phyloP scores from a whole-genome alignment of 305 asterid genomes.

The Solanum aculeatissimum region DNA sequence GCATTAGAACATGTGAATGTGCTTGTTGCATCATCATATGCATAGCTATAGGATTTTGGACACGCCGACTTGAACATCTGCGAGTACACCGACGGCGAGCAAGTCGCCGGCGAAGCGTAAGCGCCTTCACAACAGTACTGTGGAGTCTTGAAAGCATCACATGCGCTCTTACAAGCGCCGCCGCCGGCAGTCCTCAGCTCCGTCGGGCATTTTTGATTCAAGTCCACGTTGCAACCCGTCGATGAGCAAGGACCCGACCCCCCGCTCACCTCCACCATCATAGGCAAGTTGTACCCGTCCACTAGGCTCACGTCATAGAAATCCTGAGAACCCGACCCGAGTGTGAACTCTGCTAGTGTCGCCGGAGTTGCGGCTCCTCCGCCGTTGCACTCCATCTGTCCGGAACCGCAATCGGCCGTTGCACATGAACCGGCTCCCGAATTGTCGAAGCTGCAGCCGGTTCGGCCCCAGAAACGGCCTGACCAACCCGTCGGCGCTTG shows the following conservation, averaged over 20 bases:
- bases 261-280: slow-evolving; percentile 38
- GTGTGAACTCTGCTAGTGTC: slow-evolving; percentile 55
- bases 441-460: slow-evolving; percentile 51
- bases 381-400: slow-evolving; percentile 31
- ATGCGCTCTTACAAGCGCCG: slow-evolving; percentile 67
- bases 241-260: slow-evolving; percentile 49
- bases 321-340: slow-evolving; percentile 52
- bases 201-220: slow-evolving; percentile 44
- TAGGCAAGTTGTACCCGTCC: slow-evolving; percentile 72
- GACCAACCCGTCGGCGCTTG: slow-evolving; percentile 62
- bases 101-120: slow-evolving; percentile 32
- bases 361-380: slow-evolving; percentile 52
- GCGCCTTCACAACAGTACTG: slow-evolving; percentile 62
- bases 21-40: slow-evolving; percentile 59
- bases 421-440: slow-evolving; percentile 37
- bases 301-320: slow-evolving; percentile 81
- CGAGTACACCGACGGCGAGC: slow-evolving; percentile 55
- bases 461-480: slow-evolving; percentile 79
- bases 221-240: slow-evolving; percentile 57
- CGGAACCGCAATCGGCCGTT: slow-evolving; percentile 59
- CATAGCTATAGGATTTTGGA: slow-evolving; percentile 72
- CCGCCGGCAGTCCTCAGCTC: slow-evolving; percentile 39
- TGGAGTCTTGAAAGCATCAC: slow-evolving; percentile 41
- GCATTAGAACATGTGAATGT: slow-evolving; percentile 49
- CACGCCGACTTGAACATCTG: slow-evolving; percentile 59